Percentiles rank a stretch among this genome's conserved stretches.
phyloP scores from a whole-genome alignment of 1,139 yeast species.

The Saccharomyces hybrid region DNA sequence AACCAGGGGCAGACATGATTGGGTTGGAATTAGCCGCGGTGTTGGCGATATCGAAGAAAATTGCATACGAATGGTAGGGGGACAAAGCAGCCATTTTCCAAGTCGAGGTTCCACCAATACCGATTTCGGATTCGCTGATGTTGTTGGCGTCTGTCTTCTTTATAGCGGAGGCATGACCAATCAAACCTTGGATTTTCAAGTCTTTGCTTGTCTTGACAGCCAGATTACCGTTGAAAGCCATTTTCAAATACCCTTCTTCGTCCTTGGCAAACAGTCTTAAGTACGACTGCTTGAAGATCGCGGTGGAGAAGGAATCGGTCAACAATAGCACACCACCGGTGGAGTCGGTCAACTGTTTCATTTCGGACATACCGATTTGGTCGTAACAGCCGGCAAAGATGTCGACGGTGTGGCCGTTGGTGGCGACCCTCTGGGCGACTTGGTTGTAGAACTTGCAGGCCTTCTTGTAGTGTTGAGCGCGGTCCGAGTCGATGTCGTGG shows the following conservation, averaged over 20 bases:
- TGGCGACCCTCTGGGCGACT: slow-evolving; percentile 64
- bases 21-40: slow-evolving; percentile 30
- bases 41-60: slow-evolving; percentile 78
- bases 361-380: slow-evolving; percentile 95
- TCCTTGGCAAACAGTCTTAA: slow-evolving; percentile 82
- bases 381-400: slow-evolving; percentile 96
- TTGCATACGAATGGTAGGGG: slow-evolving; percentile 79
- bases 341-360: slow-evolving; percentile 78
- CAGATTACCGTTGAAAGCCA: slow-evolving; percentile 83
- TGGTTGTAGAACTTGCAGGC: slow-evolving; percentile 81
- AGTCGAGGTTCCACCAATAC: slow-evolving; percentile 83
- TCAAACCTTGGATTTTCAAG: slow-evolving; percentile 81
- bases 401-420: slow-evolving; percentile 82
- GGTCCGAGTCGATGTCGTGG: slow-evolving; percentile 84
- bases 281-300: slow-evolving; percentile 91
- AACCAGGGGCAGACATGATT: slow-evolving; percentile 31
- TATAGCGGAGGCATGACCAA: slow-evolving; percentile 85
- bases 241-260: slow-evolving; percentile 69
- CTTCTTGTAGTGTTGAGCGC: slow-evolving; percentile 86
- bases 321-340: slow-evolving; percentile 92
- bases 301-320: slow-evolving; percentile 92
- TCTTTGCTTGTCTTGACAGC: slow-evolving; percentile 87
- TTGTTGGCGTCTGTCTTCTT: slow-evolving; percentile 52
- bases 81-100: slow-evolving; percentile 80
- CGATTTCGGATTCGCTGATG: slow-evolving; percentile 88